Conservation (phyloP, 2,329 filamentous ascomycete genomes). For the Scytalidium lignicola region DNA sequence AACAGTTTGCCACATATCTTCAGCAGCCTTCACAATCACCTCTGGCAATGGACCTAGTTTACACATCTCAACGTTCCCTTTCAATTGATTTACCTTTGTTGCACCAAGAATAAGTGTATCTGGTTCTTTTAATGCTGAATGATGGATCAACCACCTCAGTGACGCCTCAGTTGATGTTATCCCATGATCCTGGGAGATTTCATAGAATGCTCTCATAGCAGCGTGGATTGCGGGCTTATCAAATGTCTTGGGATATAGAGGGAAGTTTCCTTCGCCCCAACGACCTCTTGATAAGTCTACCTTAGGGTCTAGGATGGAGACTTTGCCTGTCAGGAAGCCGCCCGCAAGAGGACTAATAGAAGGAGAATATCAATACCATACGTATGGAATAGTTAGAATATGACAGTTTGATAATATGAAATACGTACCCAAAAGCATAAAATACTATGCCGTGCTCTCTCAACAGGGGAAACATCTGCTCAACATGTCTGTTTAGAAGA, state of each 20-base stretch:
- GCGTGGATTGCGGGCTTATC: conserved; percentile 23
- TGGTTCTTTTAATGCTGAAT: conserved; percentile 17
- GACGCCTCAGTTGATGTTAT: conserved; percentile 32
- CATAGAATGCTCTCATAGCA: conserved; percentile 33
- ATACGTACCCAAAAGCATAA: conserved; percentile 1
- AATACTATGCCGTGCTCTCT: not conserved
- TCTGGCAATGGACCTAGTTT: conserved; percentile 19
- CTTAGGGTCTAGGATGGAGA: too few species aligned
- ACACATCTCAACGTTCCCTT: conserved; percentile 10
- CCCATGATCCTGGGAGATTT: conserved; percentile 33
- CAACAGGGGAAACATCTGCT: not conserved
- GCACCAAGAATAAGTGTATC: conserved; percentile 25
- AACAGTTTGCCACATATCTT: conserved; percentile 19
- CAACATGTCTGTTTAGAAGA: conserved; percentile 1
- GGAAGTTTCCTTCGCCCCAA: not conserved
- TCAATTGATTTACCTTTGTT: conserved; percentile 13
- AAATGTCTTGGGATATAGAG: conserved; percentile 5
- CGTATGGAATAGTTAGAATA: not conserved
- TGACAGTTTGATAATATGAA: not conserved
- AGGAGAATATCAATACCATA: not conserved
- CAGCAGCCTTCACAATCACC: conserved; percentile 30
- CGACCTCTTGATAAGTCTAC: conserved; percentile 5
- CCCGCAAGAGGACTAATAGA: conserved; percentile 28
- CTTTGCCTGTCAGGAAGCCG: conserved; percentile 35
- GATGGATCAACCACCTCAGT: conserved; percentile 36